These are phyloP conservation scores for Ampelomyces quisqualis DNA, from an alignment of 2,329 filamentous ascomycete species.

Conservation along the genomic window DNA sequence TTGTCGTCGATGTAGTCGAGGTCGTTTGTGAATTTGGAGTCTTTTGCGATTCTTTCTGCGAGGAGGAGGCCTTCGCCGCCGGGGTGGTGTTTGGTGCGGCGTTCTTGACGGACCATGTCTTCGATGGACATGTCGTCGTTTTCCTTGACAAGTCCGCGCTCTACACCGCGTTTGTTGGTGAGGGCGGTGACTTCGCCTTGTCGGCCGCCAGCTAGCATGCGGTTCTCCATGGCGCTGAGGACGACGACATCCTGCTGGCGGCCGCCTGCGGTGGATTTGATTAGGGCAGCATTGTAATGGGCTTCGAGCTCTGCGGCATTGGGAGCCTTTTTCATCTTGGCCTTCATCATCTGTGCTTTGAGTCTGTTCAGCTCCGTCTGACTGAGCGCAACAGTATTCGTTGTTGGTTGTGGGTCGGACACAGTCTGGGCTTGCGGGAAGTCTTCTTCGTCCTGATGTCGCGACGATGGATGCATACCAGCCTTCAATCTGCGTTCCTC, in stretches of 20 bases:
- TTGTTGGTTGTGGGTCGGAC: conserved; percentile 54
- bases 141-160: conserved; percentile 80
- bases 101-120: conserved; percentile 95
- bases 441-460: conserved; percentile 30
- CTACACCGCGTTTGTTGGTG: conserved; percentile 76
- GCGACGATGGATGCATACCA: conserved; percentile 48
- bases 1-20: conserved; percentile 98
- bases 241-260: conserved; percentile 71
- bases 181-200: conserved; percentile 74
- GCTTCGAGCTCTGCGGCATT: conserved; percentile 75
- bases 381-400: conserved; percentile 60
- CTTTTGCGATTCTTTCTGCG: conserved; percentile 91
- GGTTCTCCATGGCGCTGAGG: conserved; percentile 83
- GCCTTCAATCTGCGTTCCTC: conserved; percentile 69
- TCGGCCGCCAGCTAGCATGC: conserved; percentile 78
- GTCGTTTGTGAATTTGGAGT: conserved; percentile 84
- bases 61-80: conserved; percentile 80
- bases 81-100: conserved; percentile 73
- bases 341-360: conserved; percentile 94
- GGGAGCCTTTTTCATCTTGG: conserved; percentile 76
- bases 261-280: conserved; percentile 57
- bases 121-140: conserved; percentile 96
- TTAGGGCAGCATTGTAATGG: conserved; percentile 77
- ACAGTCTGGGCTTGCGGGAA: conserved; percentile 59
- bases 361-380: conserved; percentile 83